These are phyloP conservation scores for Rhizopogon roseolus DNA, from an alignment of 768 basidiomycete genomes.

Conservation along the genomic window DNA sequence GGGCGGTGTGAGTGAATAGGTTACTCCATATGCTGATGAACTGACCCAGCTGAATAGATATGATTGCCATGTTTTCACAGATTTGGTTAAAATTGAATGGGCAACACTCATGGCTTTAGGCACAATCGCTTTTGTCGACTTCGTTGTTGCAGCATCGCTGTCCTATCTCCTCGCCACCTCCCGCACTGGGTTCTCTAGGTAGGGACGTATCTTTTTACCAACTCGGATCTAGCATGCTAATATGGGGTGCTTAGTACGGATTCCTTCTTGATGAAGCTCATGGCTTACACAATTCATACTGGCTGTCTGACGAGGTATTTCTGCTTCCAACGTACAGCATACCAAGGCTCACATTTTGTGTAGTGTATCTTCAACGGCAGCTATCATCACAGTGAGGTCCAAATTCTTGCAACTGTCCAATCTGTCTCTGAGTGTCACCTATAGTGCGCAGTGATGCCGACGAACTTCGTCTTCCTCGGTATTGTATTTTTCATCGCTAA, in stretches of 20 bases:
- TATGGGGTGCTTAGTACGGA: background rate
- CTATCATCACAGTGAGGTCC: slow-evolving; percentile 1
- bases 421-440: too few species aligned
- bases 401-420: too few species aligned
- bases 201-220: background rate
- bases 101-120: background rate
- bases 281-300: background rate
- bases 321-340: background rate
- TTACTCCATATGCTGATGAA: background rate
- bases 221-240: background rate
- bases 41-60: background rate
- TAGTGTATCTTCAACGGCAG: background rate
- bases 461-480: too few species aligned
- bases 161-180: slow-evolving; percentile 1
- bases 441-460: too few species aligned
- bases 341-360: background rate
- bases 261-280: background rate
- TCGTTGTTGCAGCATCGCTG: background rate
- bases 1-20: background rate
- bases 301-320: slow-evolving; percentile 1
- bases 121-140: background rate
- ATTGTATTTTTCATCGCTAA: too few species aligned
- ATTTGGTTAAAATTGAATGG: background rate
- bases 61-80: background rate
- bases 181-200: slow-evolving; percentile 1